phyloP scores from a whole-genome alignment of 306 rosid species.

The Herpetospermum pedunculosum region DNA sequence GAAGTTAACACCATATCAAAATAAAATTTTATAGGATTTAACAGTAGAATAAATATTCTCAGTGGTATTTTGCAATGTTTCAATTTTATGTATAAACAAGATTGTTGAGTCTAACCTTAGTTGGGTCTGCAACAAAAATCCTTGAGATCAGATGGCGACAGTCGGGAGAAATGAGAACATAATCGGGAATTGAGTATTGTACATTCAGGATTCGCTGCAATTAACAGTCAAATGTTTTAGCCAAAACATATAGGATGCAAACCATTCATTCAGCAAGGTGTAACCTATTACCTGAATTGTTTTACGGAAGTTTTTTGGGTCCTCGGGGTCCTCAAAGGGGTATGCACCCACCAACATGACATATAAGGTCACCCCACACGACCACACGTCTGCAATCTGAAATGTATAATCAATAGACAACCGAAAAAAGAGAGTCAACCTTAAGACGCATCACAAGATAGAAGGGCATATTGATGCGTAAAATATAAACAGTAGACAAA shows the following conservation, averaged over 20 bases:
- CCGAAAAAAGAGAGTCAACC: neutral
- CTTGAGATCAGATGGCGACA: conserved; percentile 81
- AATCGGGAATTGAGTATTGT: conserved; percentile 89
- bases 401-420: neutral
- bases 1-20: neutral
- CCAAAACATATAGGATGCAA: conserved; percentile 5
- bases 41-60: neutral
- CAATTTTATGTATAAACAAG: neutral
- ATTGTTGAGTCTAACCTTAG: conserved; percentile 36
- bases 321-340: conserved; percentile 94
- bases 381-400: conserved; percentile 98
- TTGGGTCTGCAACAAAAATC: conserved; percentile 81
- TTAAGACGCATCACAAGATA: neutral
- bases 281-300: conserved; percentile 54
- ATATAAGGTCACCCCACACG: conserved; percentile 95
- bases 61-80: neutral
- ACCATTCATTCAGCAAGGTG: neutral
- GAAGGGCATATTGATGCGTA: neutral
- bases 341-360: conserved; percentile 98
- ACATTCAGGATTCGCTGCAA: conserved; percentile 89
- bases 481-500: neutral
- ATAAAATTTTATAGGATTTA: neutral
- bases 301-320: conserved; percentile 91
- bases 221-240: conserved; percentile 13
- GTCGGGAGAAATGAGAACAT: conserved; percentile 79